Conservation (phyloP, 441 rosid species). For the Erodium chrysanthum region DNA sequence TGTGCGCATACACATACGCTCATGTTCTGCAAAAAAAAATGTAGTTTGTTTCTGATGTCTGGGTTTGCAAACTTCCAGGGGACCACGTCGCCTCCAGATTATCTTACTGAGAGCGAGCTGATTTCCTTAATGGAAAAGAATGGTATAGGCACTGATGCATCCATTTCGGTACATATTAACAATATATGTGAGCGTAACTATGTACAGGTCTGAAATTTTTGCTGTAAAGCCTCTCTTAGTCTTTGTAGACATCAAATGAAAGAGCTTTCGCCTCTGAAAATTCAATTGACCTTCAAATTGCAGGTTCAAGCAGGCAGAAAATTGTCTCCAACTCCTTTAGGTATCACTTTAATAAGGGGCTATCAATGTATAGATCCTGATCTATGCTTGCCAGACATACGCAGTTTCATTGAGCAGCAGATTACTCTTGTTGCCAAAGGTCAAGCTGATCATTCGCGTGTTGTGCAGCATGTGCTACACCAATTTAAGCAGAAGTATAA, state of each 20-base stretch:
- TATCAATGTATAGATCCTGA: slow-evolving; percentile 89
- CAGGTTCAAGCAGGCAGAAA: slow-evolving; percentile 85
- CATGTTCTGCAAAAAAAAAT: not conserved
- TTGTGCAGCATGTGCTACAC: slow-evolving; percentile 65
- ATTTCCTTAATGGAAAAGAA: slow-evolving; percentile 90
- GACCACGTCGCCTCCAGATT: slow-evolving; percentile 65
- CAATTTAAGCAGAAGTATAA: slow-evolving; percentile 68
- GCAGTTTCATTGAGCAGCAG: slow-evolving; percentile 94
- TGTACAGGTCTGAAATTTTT: slow-evolving; percentile 50
- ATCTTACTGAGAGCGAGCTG: slow-evolving; percentile 84
- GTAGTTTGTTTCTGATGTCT: slow-evolving; percentile 11
- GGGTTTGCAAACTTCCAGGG: slow-evolving; percentile 42
- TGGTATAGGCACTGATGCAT: slow-evolving; percentile 94
- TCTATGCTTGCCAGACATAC: slow-evolving; percentile 88
- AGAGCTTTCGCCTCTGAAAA: not conserved
- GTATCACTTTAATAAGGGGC: slow-evolving; percentile 79
- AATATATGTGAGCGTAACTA: slow-evolving; percentile 92
- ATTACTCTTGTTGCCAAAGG: slow-evolving; percentile 87
- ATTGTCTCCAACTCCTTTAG: slow-evolving; percentile 77
- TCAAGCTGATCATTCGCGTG: slow-evolving; percentile 60
- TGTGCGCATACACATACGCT: not conserved
- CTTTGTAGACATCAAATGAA: not conserved
- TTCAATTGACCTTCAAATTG: slow-evolving; percentile 18
- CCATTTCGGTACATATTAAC: slow-evolving; percentile 80
- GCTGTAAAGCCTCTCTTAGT: not conserved